Base-by-base conservation (phyloP, 352 stramenopile species). In the Globisporangium nodosum region DNA sequence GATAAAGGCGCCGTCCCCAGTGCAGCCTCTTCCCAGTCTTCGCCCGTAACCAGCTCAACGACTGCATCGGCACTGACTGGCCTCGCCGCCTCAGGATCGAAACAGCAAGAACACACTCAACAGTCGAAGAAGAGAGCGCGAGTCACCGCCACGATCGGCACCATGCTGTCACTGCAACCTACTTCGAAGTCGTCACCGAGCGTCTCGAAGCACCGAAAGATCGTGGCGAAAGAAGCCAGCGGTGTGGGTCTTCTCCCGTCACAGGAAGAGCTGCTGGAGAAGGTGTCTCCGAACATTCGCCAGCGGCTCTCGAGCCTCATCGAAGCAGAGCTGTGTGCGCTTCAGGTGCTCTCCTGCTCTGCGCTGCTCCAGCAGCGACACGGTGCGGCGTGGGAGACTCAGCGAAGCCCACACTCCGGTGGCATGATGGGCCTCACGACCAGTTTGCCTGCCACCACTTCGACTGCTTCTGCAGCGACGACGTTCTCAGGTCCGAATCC, bases 301-400 rank as follows among this genome's bases (percentile, higher is more conserved):
- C 76, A 85, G 30, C 78, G 80, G 9, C 56, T 92, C 33, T 85
- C 82, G 18, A 86, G 74, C 54, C 70, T 93, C 13, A 87, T 90
- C 50, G 83, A 93, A 65, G 71, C 81, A 2, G 83, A 93, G 58
- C 60, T 93, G 46, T 91, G 79, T 50, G 83, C 83, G 33, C 73
- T 93, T 30, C 83, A 93, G 66, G 83, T 93, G 49, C 76, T 93
- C 4, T 90, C 77, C 42, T 89, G 78, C 61, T 88, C 86, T 49
- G 77, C 78, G 7, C 73, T 85, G 63, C 64, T 87, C 13, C 78
- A 83, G 58, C 69, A 61, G 24, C 78, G 85, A 46, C 61, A 85
- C 39, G 64, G 70, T 35, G 33, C 24, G 31, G 33, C n/a, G 3
- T 57, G 57, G 12, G 20, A 61, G 49, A 56, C 40, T 30, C 53